Evolutionary conservation across 345 rosid genomes (phyloP), one percentile per base, ranked within the genome.

Genomic region (Euphorbia tirucalli): DNA sequence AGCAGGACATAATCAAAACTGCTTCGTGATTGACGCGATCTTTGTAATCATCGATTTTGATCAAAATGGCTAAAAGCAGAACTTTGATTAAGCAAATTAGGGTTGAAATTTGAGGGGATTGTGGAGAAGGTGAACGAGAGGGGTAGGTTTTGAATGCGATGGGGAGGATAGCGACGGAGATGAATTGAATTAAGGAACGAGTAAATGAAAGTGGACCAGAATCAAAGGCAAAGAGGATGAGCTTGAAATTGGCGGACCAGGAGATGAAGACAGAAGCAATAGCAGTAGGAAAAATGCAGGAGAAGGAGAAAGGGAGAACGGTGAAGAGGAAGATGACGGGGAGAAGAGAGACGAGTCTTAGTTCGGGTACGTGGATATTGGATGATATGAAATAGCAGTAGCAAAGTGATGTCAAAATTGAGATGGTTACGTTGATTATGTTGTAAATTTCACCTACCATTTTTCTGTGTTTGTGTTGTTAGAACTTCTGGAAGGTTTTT

Each of bases 221-320:
- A 46, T 73, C 75, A 32, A 83, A 83, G 25, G 77, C 77, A 39
- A 88, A 84, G 67, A 81, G 86, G 0, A 84, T 65, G 69, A 88
- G 87, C 69, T 80, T 86, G 71, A 84, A 86, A 37, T 73, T 88
- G 46, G 84, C 84, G 1, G 81, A 66, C 86, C 85, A 88, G 35
- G 85, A 16, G 16, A 82, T 31, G 44, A 81, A 71, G 44, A 81
- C 73, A 0, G 76, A 52, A 1, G 41, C 25, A 25, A 70, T 7
- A 10, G 59, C 78, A 25, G 24, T 30, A 21, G 71, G 71, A 11
- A 69, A 70, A 60, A 73, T 44, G 65, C 67, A 58, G 27, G 87
- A 79, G 49, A 77, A 67, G 49, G 1, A 52, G 30, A 75, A 50
- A 74, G 88, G 89, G 56, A 77, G 35, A 24, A 71, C 1, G 28